Evolutionary conservation across 495 filamentous ascomycete species (phyloP).

Genomic region (Lineolata rhizophorae): DNA sequence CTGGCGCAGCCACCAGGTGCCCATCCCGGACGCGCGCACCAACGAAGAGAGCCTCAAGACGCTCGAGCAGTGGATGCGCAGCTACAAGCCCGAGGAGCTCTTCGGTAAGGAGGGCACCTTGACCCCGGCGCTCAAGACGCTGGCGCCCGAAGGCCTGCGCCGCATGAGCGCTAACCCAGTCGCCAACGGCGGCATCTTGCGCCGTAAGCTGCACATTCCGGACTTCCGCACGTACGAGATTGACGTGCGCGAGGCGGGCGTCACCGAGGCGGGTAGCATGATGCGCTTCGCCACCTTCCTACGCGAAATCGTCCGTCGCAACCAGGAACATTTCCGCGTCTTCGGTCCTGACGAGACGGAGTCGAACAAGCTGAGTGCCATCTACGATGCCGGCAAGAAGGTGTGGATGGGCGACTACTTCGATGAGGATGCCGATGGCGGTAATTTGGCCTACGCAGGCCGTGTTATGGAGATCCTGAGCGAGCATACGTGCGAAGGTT

Average conservation of each 20-base stretch:
- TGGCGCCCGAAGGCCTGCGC: conserved; percentile 35
- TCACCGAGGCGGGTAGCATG: conserved; percentile 31
- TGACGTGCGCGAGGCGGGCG: conserved; percentile 28
- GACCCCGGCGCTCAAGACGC: conserved; percentile 31
- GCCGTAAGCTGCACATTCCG: conserved; percentile 38
- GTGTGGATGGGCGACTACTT: conserved; percentile 59
- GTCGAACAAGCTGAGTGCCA: conserved; percentile 45
- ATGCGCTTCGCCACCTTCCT: conserved; percentile 39
- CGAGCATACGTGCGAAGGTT: conserved; percentile 56
- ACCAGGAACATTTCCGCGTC: conserved; percentile 41
- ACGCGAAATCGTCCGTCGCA: conserved; percentile 35
- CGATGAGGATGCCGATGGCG: conserved; percentile 44
- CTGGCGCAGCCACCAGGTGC: conserved; percentile 53
- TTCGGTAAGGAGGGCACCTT: conserved; percentile 37
- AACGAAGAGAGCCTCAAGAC: conserved; percentile 37
- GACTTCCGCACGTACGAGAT: conserved; percentile 41
- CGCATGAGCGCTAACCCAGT: conserved; percentile 56
- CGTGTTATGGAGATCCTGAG: conserved; percentile 61
- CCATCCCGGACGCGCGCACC: conserved; percentile 37
- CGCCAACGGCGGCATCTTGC: conserved; percentile 40
- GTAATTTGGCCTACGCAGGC: conserved; percentile 38
- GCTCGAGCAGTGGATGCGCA: conserved; percentile 48
- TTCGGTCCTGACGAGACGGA: conserved; percentile 61
- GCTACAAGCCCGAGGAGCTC: conserved; percentile 42
- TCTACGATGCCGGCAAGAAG: conserved; percentile 51